A percentile compares a stretch with the other conserved stretches of the same genome.
These are phyloP conservation scores for Sporothrix variecibatus DNA, from an alignment of 2,329 filamentous ascomycete species.

Conservation along the genomic window DNA sequence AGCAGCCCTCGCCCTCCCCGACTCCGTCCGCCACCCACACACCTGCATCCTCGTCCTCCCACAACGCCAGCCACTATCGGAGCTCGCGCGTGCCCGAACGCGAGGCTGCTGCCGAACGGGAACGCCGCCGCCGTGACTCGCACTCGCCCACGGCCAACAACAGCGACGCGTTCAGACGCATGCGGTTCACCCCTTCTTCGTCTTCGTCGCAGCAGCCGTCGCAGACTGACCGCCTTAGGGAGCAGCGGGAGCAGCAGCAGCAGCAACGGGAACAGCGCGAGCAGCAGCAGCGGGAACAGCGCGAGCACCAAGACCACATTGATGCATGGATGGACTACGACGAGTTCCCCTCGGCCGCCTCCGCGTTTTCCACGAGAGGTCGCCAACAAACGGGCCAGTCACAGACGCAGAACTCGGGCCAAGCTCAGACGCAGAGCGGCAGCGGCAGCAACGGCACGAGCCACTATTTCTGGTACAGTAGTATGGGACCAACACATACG, in stretches of 20 bases:
- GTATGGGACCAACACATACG: conserved; percentile 4
- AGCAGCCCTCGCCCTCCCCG: not conserved
- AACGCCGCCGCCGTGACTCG: conserved; percentile 30
- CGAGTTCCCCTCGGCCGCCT: not conserved
- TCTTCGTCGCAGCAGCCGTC: not conserved
- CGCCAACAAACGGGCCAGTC: not conserved
- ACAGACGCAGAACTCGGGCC: not conserved
- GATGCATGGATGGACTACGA: conserved; percentile 19
- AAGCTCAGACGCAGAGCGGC: not conserved
- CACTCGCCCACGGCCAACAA: conserved; percentile 27
- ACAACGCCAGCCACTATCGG: conserved; percentile 20
- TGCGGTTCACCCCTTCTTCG: not conserved
- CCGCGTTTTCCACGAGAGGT: not conserved
- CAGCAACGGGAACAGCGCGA: not conserved
- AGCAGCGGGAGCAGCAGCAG: conserved; percentile 3
- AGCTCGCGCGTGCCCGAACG: conserved; percentile 26
- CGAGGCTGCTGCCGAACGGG: conserved; percentile 22
- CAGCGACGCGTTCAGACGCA: not conserved
- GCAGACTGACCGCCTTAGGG: not conserved
- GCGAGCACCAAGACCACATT: conserved; percentile 9
- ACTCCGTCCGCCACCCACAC: conserved; percentile 16
- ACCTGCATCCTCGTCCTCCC: conserved; percentile 2
- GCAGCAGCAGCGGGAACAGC: not conserved
- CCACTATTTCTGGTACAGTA: conserved; percentile 18
- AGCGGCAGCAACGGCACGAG: conserved; percentile 2